Conservation (phyloP, 2,329 filamentous ascomycete species). For the Aspergillus ruber region DNA sequence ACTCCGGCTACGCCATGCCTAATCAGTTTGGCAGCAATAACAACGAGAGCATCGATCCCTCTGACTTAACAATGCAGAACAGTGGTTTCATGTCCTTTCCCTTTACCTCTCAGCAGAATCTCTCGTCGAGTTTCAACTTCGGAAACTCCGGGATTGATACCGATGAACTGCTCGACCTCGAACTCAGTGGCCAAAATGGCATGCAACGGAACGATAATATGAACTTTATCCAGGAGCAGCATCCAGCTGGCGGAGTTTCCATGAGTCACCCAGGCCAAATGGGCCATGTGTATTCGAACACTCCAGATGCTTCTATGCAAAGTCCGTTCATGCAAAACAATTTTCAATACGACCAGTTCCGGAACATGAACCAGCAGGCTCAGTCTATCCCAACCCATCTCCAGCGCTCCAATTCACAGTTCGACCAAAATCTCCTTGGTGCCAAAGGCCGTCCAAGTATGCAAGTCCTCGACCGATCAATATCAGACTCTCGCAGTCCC, state of each 20-base stretch:
- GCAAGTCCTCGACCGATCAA: slow-evolving; percentile 63
- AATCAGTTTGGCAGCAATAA: slow-evolving; percentile 48
- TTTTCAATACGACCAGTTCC: slow-evolving; percentile 72
- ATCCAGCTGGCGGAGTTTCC: slow-evolving; percentile 45
- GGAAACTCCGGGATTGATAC: slow-evolving; percentile 76
- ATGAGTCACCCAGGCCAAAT: slow-evolving; percentile 64
- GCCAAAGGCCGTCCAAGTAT: slow-evolving; percentile 55
- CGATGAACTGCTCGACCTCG: slow-evolving; percentile 73
- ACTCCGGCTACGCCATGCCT: slow-evolving; percentile 46
- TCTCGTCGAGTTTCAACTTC: slow-evolving; percentile 66
- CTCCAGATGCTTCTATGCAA: slow-evolving; percentile 85
- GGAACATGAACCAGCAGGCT: slow-evolving; percentile 55
- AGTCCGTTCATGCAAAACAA: slow-evolving; percentile 73
- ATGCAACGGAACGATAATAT: slow-evolving; percentile 27
- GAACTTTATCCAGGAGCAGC: slow-evolving; percentile 47
- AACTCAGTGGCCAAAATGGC: slow-evolving; percentile 37
- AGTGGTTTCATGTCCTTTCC: slow-evolving; percentile 48
- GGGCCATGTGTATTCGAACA: slow-evolving; percentile 74
- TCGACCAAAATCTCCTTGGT: slow-evolving; percentile 53
- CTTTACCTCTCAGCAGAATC: slow-evolving; percentile 58
- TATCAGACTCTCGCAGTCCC: slow-evolving; percentile 68
- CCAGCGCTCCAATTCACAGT: slow-evolving; percentile 37
- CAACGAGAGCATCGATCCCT: slow-evolving; percentile 69
- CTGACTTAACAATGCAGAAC: slow-evolving; percentile 67
- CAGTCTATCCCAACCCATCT: slow-evolving; percentile 27